Conservation (phyloP, 768 basidiomycete genomes). For the Steccherinum ochraceum region DNA sequence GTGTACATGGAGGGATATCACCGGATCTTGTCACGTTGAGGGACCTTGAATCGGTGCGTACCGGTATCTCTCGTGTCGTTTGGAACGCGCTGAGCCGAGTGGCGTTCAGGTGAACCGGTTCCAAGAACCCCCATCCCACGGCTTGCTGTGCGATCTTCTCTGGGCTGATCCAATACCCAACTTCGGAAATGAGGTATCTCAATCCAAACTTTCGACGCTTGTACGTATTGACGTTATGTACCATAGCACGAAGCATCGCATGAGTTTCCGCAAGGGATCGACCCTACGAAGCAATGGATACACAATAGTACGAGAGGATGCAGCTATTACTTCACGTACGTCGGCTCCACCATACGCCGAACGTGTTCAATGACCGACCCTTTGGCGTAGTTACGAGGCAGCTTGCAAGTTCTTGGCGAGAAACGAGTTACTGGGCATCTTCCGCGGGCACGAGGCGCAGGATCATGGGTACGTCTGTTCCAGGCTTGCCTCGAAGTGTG, state of each 20-base stretch:
- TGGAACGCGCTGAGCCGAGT: background rate
- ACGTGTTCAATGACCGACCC: background rate
- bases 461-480: constrained; percentile 70
- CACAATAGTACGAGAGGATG: constrained; percentile 89
- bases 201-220: background rate
- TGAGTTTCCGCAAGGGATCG: constrained; percentile 33
- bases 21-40: constrained; percentile 77
- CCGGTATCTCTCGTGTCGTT: background rate
- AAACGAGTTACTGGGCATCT: constrained; percentile 86
- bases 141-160: constrained; percentile 88
- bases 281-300: constrained; percentile 54
- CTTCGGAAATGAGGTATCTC: constrained; percentile 72
- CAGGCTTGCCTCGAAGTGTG: background rate
- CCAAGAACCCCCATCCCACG: constrained; percentile 87
- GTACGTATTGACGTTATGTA: background rate
- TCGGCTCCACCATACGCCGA: constrained; percentile 5
- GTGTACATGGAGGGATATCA: constrained; percentile 94
- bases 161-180: constrained; percentile 94
- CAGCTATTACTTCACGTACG: constrained; percentile 88
- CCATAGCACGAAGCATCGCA: constrained; percentile 14
- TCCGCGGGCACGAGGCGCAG: constrained; percentile 96
- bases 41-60: constrained; percentile 56
- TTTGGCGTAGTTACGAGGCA: constrained; percentile 59
- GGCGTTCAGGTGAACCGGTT: constrained; percentile 76
- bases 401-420: constrained; percentile 91